Evolutionary conservation across 129 eudicot species (phyloP).

Genomic region (Chrysanthemum lavandulifolium): DNA sequence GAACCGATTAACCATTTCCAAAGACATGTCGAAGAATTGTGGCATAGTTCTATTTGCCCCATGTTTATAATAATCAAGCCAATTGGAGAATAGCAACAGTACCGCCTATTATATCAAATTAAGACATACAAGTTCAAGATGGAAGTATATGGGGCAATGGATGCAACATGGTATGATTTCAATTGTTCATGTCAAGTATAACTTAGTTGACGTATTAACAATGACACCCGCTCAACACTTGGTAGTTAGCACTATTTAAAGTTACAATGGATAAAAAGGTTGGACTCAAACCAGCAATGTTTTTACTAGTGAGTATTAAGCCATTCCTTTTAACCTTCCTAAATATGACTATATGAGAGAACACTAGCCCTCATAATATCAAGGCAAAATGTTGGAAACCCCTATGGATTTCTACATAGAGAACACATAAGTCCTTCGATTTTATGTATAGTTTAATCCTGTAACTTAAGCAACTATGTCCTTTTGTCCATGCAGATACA

Average conservation of each 20-base stretch:
- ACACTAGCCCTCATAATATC: neutral
- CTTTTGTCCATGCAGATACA: too few species aligned
- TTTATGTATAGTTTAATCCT: too few species aligned
- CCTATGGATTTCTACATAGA: too few species aligned
- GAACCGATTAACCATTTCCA: neutral
- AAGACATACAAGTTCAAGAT: neutral
- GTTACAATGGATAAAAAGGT: neutral
- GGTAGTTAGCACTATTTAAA: neutral
- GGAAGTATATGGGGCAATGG: neutral
- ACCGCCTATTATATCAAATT: too few species aligned
- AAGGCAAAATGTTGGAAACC: neutral
- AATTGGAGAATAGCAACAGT: neutral
- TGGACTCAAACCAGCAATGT: neutral
- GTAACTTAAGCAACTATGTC: too few species aligned
- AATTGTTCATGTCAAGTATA: neutral
- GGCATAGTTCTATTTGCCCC: neutral
- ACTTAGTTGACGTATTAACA: neutral
- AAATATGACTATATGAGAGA: neutral
- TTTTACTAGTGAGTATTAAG: neutral
- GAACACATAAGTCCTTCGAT: too few species aligned
- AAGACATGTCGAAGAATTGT: neutral
- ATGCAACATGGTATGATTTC: neutral
- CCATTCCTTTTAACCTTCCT: neutral
- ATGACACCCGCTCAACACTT: neutral
- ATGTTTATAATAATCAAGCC: neutral